A percentile compares a stretch with the other conserved stretches of the same genome.
Evolutionary conservation across 2,329 filamentous ascomycete species (phyloP).

Genomic region (Dothideomycetes sp.): DNA sequence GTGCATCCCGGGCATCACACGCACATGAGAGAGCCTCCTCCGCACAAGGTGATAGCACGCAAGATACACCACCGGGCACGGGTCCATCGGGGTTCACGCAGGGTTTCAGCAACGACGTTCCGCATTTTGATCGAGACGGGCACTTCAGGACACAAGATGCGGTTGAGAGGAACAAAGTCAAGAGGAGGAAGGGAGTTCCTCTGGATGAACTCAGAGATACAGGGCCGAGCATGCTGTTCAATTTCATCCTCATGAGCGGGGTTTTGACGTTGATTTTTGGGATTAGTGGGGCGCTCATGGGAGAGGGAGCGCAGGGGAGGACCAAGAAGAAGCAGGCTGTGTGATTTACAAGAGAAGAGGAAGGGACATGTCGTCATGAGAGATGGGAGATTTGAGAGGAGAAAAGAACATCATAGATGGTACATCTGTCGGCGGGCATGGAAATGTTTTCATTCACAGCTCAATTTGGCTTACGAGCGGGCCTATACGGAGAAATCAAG

Average conservation of each 20-base stretch:
- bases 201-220: slow-evolving; percentile 10
- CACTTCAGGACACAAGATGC: slow-evolving; percentile 65
- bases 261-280: slow-evolving; percentile 18
- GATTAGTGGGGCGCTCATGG: slow-evolving; percentile 11
- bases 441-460: too few relatives aligned
- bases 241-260: slow-evolving; percentile 22
- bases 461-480: too few relatives aligned
- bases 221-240: slow-evolving; percentile 15
- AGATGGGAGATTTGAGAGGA: too few relatives aligned
- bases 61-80: slow-evolving; percentile 17
- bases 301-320: background rate
- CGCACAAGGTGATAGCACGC: slow-evolving; percentile 11
- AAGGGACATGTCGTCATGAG: too few relatives aligned
- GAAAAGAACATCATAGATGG: too few relatives aligned
- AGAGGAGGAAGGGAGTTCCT: slow-evolving; percentile 11
- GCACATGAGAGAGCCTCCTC: slow-evolving; percentile 16
- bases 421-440: too few relatives aligned
- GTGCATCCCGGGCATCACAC: slow-evolving; percentile 23
- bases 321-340: background rate
- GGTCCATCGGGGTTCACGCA: slow-evolving; percentile 47
- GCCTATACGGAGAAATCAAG: too few relatives aligned
- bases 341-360: too few relatives aligned
- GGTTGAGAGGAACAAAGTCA: slow-evolving; percentile 26
- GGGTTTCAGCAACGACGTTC: slow-evolving; percentile 44
- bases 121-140: slow-evolving; percentile 65